phyloP scores from a whole-genome alignment of 345 rosid genomes.

The Citrus hindsii region DNA sequence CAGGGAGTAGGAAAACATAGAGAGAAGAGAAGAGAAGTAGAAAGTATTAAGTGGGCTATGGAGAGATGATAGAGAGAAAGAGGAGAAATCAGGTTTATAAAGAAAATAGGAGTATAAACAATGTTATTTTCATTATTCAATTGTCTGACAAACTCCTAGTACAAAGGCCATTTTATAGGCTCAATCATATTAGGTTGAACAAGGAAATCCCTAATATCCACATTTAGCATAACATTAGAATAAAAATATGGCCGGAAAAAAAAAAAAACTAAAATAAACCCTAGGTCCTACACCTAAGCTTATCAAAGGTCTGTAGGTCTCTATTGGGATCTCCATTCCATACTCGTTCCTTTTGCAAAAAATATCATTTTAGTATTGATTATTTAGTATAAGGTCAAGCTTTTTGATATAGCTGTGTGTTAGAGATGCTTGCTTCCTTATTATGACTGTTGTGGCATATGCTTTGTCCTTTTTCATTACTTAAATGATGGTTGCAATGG shows the following conservation, averaged over 20 bases:
- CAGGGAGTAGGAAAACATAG: not conserved
- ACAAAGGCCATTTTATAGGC: not conserved
- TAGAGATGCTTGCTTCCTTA: too few relatives aligned
- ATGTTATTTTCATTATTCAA: not conserved
- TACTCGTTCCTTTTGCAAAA: not conserved
- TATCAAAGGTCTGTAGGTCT: not conserved
- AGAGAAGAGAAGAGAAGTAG: not conserved
- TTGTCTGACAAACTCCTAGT: not conserved
- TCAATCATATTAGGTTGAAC: not conserved
- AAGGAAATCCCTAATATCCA: not conserved
- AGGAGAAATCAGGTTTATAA: not conserved
- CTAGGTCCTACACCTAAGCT: not conserved
- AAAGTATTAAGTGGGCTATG: not conserved
- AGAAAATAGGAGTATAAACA: not conserved
- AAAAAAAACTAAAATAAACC: not conserved
- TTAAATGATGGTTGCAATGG: not conserved
- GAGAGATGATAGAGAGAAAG: not conserved
- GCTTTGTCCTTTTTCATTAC: too few relatives aligned
- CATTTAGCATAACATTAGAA: not conserved
- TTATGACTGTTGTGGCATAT: too few relatives aligned
- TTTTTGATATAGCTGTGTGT: not conserved
- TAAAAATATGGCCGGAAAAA: not conserved
- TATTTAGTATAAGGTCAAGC: not conserved
- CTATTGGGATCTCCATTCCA: not conserved
- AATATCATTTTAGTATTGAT: not conserved